A percentile compares a stretch with the other conserved stretches of the same genome.
Conservation (phyloP, 352 stramenopile genomes). For the Phytophthora podocarpi region DNA sequence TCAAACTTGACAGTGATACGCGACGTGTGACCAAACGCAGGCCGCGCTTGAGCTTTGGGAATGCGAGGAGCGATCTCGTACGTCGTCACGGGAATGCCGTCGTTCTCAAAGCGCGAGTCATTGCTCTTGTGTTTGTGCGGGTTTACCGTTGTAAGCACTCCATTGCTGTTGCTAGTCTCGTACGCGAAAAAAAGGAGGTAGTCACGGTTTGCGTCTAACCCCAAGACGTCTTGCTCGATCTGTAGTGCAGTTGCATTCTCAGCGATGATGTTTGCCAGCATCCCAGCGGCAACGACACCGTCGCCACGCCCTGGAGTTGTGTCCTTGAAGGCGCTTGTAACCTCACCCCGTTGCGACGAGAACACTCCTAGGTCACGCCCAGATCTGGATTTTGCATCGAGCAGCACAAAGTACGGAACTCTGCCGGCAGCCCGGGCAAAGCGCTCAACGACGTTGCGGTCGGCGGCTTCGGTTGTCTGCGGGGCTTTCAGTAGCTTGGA, state of each 20-base stretch:
- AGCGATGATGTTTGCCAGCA: constrained; percentile 36
- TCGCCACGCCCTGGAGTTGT: constrained; percentile 30
- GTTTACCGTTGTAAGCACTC: constrained; percentile 76
- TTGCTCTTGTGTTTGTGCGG: constrained; percentile 58
- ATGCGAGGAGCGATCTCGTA: constrained; percentile 56
- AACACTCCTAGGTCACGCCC: constrained; percentile 18
- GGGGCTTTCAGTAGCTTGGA: constrained; percentile 56
- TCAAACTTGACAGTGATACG: constrained; percentile 64
- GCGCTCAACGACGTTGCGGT: constrained; percentile 11
- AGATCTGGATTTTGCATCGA: constrained; percentile 51
- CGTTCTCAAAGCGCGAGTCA: constrained; percentile 42
- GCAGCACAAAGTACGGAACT: constrained; percentile 67
- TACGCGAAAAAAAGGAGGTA: constrained; percentile 83
- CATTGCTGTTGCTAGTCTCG: constrained; percentile 65
- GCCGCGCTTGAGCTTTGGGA: constrained; percentile 39
- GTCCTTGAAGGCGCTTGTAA: constrained; percentile 27
- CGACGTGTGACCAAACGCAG: constrained; percentile 63
- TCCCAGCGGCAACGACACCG: constrained; percentile 52
- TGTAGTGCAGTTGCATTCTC: constrained; percentile 59
- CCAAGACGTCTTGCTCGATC: constrained; percentile 45
- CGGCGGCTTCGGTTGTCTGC: background rate
- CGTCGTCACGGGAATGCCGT: constrained; percentile 58
- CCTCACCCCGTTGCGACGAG: constrained; percentile 23
- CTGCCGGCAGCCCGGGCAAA: constrained; percentile 37
- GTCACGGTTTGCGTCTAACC: constrained; percentile 44